Evolutionary conservation across 495 filamentous ascomycete species (phyloP).

Genomic region (Wilcoxina mikolae): DNA sequence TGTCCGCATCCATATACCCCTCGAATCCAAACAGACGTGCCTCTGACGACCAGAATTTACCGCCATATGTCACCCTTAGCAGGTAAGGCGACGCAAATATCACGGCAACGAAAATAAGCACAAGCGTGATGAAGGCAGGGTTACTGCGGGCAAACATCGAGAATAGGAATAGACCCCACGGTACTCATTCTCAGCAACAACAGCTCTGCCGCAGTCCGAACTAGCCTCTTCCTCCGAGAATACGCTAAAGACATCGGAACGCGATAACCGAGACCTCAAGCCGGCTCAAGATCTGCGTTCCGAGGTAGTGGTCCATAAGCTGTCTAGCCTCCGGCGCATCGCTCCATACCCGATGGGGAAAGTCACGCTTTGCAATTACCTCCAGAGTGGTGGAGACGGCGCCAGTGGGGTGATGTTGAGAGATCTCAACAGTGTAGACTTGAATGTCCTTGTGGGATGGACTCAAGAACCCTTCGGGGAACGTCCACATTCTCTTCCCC

Average conservation of each 20-base stretch:
- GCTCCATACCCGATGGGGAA: constrained; percentile 12
- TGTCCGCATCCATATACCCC: background rate
- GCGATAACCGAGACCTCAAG: constrained; percentile 29
- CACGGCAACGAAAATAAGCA: no score
- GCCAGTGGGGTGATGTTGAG: no score
- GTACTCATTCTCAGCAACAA: constrained; percentile 36
- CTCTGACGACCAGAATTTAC: background rate
- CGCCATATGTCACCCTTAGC: background rate
- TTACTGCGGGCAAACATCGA: no score
- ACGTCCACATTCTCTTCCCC: no score
- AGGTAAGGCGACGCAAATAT: background rate
- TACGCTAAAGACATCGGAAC: constrained; percentile 9
- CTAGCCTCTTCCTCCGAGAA: constrained; percentile 12
- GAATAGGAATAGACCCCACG: no score
- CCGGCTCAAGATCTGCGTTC: constrained; percentile 29
- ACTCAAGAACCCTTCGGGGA: constrained; percentile 35
- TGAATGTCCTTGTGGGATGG: constrained; percentile 21
- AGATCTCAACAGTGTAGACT: no score
- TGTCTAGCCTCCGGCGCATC: constrained; percentile 25
- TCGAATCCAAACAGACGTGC: background rate
- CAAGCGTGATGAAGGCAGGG: no score
- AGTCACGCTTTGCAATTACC: background rate
- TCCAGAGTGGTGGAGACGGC: no score
- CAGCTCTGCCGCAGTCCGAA: constrained; percentile 36
- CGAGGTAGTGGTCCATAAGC: constrained; percentile 33